Evolutionary conservation across 208 protist species (phyloP).

Genomic region (Strigomonas galati): DNA sequence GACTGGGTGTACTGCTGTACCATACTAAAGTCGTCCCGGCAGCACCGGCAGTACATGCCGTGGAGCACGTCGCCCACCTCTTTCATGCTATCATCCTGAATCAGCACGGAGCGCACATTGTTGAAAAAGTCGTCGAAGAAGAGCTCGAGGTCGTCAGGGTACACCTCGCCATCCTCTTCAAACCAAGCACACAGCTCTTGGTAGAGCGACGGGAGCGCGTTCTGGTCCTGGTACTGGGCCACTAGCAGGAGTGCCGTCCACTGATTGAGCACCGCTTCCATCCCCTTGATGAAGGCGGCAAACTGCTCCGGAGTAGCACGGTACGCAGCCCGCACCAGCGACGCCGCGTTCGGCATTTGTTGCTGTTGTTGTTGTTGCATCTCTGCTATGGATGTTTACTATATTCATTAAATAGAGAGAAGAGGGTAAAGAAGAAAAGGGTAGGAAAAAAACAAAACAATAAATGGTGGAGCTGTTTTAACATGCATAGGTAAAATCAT

Average conservation of each 20-base stretch:
- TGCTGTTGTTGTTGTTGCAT: slow-evolving; percentile 16
- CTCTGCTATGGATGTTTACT: slow-evolving; percentile 1
- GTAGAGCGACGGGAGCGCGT: slow-evolving; percentile 51
- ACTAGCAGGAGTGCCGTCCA: slow-evolving; percentile 86
- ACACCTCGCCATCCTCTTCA: slow-evolving; percentile 69
- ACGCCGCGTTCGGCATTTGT: slow-evolving; percentile 1
- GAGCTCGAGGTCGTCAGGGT: slow-evolving; percentile 80
- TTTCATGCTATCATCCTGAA: slow-evolving; percentile 88
- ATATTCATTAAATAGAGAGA: not conserved
- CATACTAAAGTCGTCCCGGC: slow-evolving; percentile 51
- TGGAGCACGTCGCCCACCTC: slow-evolving; percentile 78
- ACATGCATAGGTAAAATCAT: too few relatives aligned
- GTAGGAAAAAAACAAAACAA: not conserved
- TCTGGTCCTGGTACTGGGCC: slow-evolving; percentile 61
- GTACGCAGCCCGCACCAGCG: not conserved
- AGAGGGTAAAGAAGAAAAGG: slow-evolving; percentile 1
- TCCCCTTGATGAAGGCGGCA: slow-evolving; percentile 47
- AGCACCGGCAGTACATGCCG: slow-evolving; percentile 87
- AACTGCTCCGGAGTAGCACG: slow-evolving; percentile 70
- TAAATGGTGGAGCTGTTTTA: too few relatives aligned
- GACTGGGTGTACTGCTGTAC: slow-evolving; percentile 61
- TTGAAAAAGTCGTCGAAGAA: slow-evolving; percentile 88
- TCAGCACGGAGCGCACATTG: slow-evolving; percentile 48
- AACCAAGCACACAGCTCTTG: slow-evolving; percentile 69
- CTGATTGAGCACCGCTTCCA: slow-evolving; percentile 75